phyloP scores from a whole-genome alignment of 164 flowering plant genomes.

The Umbellularia californica region DNA sequence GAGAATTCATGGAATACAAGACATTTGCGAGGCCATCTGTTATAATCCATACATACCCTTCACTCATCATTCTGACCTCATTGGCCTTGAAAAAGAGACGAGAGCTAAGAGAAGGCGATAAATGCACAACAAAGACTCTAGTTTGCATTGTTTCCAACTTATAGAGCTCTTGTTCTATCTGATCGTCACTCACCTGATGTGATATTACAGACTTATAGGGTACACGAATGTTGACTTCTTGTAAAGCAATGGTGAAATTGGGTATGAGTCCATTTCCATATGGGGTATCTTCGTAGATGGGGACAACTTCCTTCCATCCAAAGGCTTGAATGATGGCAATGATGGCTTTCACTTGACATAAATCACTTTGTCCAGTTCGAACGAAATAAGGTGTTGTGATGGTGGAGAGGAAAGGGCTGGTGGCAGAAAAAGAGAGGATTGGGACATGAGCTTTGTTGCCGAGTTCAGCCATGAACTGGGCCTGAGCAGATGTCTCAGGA shows the following conservation, averaged over 20 bases:
- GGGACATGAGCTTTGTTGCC: conserved; percentile 23
- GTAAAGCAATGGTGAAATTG: conserved; percentile 16
- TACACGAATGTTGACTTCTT: conserved; percentile 1
- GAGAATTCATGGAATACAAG: conserved; percentile 4
- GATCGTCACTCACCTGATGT: background rate
- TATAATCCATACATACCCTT: conserved; percentile 23
- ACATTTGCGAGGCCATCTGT: conserved; percentile 11
- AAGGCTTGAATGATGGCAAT: conserved; percentile 13
- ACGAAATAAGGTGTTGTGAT: conserved; percentile 21
- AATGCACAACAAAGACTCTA: conserved; percentile 21
- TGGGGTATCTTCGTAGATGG: conserved; percentile 21
- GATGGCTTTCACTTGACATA: conserved; percentile 17
- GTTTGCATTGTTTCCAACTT: conserved; percentile 19
- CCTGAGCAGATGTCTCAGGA: conserved; percentile 13
- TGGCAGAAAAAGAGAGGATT: conserved; percentile 18
- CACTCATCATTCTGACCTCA: conserved; percentile 15
- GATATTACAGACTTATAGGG: conserved; percentile 8
- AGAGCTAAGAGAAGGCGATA: conserved; percentile 4
- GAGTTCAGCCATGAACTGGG: conserved; percentile 8
- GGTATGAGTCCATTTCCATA: conserved; percentile 19
- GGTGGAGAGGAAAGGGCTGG: conserved; percentile 18
- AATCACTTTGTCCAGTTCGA: conserved; percentile 13
- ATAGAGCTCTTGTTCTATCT: conserved; percentile 11
- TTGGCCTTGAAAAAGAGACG: conserved; percentile 9
- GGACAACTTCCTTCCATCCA: conserved; percentile 20